phyloP scores from a whole-genome alignment of 2,329 filamentous ascomycete genomes.

The Talaromyces sp. region DNA sequence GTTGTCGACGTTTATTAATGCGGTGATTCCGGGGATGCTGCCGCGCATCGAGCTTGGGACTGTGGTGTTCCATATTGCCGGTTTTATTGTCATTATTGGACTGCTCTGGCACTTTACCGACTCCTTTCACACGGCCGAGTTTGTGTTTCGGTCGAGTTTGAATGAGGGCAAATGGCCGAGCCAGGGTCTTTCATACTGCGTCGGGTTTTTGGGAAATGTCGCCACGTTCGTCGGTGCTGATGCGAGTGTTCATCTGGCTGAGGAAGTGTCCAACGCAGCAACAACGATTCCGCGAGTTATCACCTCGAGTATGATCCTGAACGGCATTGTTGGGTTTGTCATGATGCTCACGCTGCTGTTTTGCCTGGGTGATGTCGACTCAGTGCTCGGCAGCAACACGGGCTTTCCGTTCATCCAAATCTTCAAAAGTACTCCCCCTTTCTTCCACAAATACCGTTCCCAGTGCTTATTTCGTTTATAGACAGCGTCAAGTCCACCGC shows the following conservation, averaged over 20 bases:
- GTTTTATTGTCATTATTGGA: slow-evolving; percentile 40
- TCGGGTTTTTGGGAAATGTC: slow-evolving; percentile 37
- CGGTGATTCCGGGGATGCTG: slow-evolving; percentile 33
- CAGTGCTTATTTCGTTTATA: background rate
- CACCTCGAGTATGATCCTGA: slow-evolving; percentile 46
- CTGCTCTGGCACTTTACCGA: slow-evolving; percentile 34
- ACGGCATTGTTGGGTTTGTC: slow-evolving; percentile 49
- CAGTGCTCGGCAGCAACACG: slow-evolving; percentile 40
- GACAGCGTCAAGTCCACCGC: slow-evolving; percentile 17
- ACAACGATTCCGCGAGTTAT: slow-evolving; percentile 48
- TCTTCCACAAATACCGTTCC: no score
- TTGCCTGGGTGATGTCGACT: slow-evolving; percentile 46
- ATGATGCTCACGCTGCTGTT: slow-evolving; percentile 54
- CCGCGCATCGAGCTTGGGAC: slow-evolving; percentile 34
- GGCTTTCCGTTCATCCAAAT: slow-evolving; percentile 57
- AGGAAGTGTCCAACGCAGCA: slow-evolving; percentile 44
- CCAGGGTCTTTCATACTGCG: slow-evolving; percentile 33
- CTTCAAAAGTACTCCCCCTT: slow-evolving; percentile 38
- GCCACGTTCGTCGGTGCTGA: slow-evolving; percentile 36
- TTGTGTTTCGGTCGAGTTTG: slow-evolving; percentile 38
- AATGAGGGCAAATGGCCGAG: slow-evolving; percentile 38
- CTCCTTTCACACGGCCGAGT: slow-evolving; percentile 32
- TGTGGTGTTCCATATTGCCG: slow-evolving; percentile 38
- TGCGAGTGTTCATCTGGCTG: slow-evolving; percentile 30
- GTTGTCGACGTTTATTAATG: slow-evolving; percentile 40